Evolutionary conservation across 2,329 filamentous ascomycete species (phyloP), one percentile per base, ranked within the genome.

Genomic region (Epichloe sibirici): DNA sequence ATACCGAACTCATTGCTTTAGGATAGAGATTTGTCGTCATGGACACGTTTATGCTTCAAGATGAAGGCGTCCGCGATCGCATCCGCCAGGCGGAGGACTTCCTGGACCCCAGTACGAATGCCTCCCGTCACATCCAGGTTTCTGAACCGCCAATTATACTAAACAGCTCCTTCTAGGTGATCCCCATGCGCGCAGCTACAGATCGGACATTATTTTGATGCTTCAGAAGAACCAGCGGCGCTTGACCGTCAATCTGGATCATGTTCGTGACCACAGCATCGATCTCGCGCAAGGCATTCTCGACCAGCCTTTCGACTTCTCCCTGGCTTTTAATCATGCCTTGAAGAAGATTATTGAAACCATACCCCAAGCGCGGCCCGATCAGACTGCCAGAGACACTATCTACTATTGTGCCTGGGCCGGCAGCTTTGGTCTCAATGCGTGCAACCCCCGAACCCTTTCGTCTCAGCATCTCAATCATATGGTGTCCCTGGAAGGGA

Each of bases 361-460:
- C 3, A 74, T 95, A 35, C 83, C 85, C 11, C 82, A 86, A 61
- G 82, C 87, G 42, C 81, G 88, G 2, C 78, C 85, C 3, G 83
- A 85, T 59, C 88, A 95, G 68, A 83, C 81, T 1, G 78, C 81
- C 44, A 82, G 86, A 34, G 90, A 96, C 66, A 81, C 83, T 43
- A 77, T 88, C 61, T 98, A 95, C 72, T 97, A 98, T 68, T 96
- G 93, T 64, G 93, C 93, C n/a, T 97, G 88, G 73, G 82, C 91
- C 52, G 93, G 93, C 58, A 95, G 89, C 65, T 98, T 98, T 65
- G 93, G 94, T 58, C 84, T 96, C 66, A 93, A 88, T 66, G 80
- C 90, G 12, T 96, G 90, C 77, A 98, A 96, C n/a, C 64, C 93
- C 42, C 82, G 93, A 59, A 97, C 93, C 0, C 73, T 98, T 34